These are phyloP conservation scores for Aspergillus fumigatus DNA, from an alignment of 2,329 filamentous ascomycete genomes.

Conservation along the genomic window DNA sequence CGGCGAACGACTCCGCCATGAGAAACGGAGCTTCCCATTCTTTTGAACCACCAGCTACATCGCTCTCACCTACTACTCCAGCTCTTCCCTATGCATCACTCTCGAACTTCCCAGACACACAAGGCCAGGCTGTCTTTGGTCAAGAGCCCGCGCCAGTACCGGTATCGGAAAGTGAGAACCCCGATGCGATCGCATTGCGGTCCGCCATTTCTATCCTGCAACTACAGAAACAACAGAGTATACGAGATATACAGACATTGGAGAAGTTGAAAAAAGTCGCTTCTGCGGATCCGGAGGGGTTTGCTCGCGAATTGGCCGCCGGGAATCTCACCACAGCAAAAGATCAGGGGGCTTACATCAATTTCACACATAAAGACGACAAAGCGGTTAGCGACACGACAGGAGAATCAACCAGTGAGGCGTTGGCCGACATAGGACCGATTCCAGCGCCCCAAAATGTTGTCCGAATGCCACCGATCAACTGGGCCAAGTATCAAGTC, in stretches of 20 bases:
- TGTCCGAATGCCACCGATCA: conserved; percentile 80
- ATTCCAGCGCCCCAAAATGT: conserved; percentile 77
- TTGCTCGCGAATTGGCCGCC: conserved; percentile 62
- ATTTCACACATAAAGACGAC: conserved; percentile 36
- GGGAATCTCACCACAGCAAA: conserved; percentile 52
- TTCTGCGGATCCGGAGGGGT: conserved; percentile 65
- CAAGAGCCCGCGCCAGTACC: conserved; percentile 39
- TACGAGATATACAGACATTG: conserved; percentile 68
- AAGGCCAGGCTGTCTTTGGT: conserved; percentile 23
- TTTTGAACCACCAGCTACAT: conserved; percentile 30
- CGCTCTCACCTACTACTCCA: conserved; percentile 24
- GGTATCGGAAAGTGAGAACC: conserved; percentile 56
- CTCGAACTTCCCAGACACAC: conserved; percentile 13
- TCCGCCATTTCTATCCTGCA: conserved; percentile 83
- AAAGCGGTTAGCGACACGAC: conserved; percentile 20
- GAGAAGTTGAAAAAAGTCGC: conserved; percentile 67
- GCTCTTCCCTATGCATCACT: conserved; percentile 7
- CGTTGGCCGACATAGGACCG: conserved; percentile 48
- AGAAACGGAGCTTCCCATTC: conserved; percentile 21
- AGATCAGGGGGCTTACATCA: conserved; percentile 29
- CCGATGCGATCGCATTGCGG: conserved; percentile 81
- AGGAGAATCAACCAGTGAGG: conserved; percentile 2
- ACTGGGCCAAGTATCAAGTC: conserved; percentile 93
- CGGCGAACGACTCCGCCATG: conserved; percentile 13
- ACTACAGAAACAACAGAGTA: conserved; percentile 74